phyloP scores from a whole-genome alignment of 257 asterid species.

The Solanum chiquidenum region DNA sequence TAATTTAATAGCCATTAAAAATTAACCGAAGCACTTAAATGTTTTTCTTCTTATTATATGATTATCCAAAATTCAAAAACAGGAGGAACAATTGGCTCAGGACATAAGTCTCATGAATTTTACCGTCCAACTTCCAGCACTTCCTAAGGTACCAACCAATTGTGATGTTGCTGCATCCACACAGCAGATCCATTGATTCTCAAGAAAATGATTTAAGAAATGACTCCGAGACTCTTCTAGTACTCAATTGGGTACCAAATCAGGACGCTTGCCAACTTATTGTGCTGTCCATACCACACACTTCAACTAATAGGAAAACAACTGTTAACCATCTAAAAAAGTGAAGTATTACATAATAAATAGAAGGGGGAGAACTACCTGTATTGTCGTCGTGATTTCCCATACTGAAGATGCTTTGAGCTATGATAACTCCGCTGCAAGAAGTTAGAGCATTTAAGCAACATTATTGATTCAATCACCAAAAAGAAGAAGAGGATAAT shows the following conservation, averaged over 20 bases:
- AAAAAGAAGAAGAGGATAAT: not conserved
- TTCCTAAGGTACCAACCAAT: no score
- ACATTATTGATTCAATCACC: not conserved
- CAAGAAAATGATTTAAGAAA: not conserved
- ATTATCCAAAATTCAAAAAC: not conserved
- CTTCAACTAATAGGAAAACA: not conserved
- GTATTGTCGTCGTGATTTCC: not conserved
- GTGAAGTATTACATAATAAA: not conserved
- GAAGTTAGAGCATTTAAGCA: not conserved
- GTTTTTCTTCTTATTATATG: not conserved
- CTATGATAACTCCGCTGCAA: not conserved
- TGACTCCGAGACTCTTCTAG: not conserved
- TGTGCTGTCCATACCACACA: not conserved
- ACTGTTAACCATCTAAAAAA: not conserved
- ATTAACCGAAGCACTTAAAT: not conserved
- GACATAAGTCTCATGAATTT: not conserved
- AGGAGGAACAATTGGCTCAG: not conserved
- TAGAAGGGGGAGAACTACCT: not conserved
- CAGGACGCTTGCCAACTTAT: not conserved
- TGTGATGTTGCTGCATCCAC: no score
- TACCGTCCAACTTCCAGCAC: not conserved
- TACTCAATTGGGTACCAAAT: not conserved
- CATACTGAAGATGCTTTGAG: not conserved
- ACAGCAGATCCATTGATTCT: not conserved
- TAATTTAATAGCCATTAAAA: not conserved